Evolutionary conservation across 441 rosid species (phyloP).

Genomic region (Pelargonium australe): DNA sequence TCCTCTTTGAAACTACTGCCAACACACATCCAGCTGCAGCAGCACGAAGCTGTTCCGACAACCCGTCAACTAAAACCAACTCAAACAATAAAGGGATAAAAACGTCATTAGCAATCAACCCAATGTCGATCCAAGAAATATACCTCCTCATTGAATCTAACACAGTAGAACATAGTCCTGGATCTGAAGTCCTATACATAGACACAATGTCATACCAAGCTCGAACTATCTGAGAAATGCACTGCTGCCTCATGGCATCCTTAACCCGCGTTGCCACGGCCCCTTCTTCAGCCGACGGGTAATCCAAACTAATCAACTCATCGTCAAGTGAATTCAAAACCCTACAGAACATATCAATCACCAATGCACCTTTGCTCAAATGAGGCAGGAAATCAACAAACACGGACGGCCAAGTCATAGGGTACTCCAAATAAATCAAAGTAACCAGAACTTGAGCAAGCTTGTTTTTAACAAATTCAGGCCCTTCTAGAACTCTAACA

Average conservation of each 20-base stretch:
- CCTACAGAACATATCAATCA: slow-evolving; percentile 90
- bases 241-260: slow-evolving; percentile 96
- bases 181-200: slow-evolving; percentile 54
- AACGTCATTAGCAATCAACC: slow-evolving; percentile 62
- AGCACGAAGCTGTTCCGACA: slow-evolving; percentile 60
- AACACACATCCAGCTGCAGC: slow-evolving; percentile 76
- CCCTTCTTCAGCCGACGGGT: slow-evolving; percentile 56
- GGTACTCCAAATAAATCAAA: slow-evolving; percentile 81
- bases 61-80: slow-evolving; percentile 51
- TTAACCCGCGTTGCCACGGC: slow-evolving; percentile 61
- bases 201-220: slow-evolving; percentile 77
- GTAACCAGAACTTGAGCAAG: slow-evolving; percentile 89
- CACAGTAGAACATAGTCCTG: slow-evolving; percentile 56
- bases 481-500: slow-evolving; percentile 52
- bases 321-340: slow-evolving; percentile 80
- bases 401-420: slow-evolving; percentile 63
- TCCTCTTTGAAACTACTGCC: slow-evolving; percentile 72
- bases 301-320: slow-evolving; percentile 85
- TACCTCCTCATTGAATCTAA: slow-evolving; percentile 76
- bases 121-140: slow-evolving; percentile 88
- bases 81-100: slow-evolving; percentile 75
- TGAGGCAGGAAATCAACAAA: slow-evolving; percentile 65
- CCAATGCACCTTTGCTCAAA: slow-evolving; percentile 52
- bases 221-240: slow-evolving; percentile 72
- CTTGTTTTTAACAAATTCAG: slow-evolving; percentile 76